A percentile compares a stretch with the other conserved stretches of the same genome.
Conservation (phyloP, 2,329 filamentous ascomycete species). For the Curvularia hawaiiensis region DNA sequence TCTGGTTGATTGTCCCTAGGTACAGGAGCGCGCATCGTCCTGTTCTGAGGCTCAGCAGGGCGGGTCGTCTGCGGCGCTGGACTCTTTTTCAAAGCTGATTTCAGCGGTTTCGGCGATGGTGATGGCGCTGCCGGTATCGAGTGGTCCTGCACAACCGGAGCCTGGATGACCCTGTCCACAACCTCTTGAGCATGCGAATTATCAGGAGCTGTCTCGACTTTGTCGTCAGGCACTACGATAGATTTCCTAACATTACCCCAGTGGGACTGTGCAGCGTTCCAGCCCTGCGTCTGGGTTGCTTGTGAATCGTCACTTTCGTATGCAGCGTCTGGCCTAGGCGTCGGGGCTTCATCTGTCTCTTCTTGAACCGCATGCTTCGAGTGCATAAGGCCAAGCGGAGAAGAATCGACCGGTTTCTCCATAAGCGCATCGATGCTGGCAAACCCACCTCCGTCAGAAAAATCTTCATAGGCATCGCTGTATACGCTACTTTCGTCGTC, state of each 20-base stretch:
- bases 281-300: conserved; percentile 54
- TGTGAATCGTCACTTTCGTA: conserved; percentile 15
- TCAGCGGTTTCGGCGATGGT: conserved; percentile 41
- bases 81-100: conserved; percentile 51
- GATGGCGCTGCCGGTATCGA: conserved; percentile 12
- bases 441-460: conserved; percentile 70
- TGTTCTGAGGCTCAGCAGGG: conserved; percentile 18
- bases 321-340: conserved; percentile 17
- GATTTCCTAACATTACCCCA: conserved; percentile 70
- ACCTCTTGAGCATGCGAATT: conserved; percentile 7
- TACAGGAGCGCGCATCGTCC: conserved; percentile 13
- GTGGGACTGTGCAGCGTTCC: conserved; percentile 71
- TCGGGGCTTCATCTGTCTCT: conserved; percentile 20
- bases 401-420: conserved; percentile 58
- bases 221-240: conserved; percentile 53
- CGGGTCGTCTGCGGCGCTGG: conserved; percentile 26
- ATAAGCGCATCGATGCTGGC: conserved; percentile 75
- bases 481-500: conserved; percentile 63
- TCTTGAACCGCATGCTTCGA: conserved; percentile 33
- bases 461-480: conserved; percentile 77
- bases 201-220: conserved; percentile 11
- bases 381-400: conserved; percentile 27
- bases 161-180: conserved; percentile 17
- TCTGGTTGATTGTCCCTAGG: conserved; percentile 15
- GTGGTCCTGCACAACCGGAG: conserved; percentile 15